A percentile compares a stretch with the other conserved stretches of the same genome.
phyloP scores from a whole-genome alignment of 306 rosid genomes.

The Coriaria nepalensis region DNA sequence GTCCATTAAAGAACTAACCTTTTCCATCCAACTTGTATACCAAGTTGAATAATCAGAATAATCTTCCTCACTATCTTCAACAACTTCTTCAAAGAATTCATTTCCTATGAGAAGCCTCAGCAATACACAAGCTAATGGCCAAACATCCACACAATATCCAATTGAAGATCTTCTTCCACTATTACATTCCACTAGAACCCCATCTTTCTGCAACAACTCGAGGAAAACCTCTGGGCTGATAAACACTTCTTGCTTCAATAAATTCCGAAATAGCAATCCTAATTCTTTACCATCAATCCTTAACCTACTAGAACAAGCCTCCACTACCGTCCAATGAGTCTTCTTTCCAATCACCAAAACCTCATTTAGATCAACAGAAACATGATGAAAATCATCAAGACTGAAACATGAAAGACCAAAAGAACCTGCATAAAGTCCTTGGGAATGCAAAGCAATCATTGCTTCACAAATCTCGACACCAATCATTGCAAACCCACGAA shows the following conservation, averaged over 20 bases:
- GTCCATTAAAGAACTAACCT: conserved; percentile 41
- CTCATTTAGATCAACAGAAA: conserved; percentile 49
- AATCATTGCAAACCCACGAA: conserved; percentile 32
- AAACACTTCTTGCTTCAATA: conserved; percentile 23
- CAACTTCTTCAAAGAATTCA: conserved; percentile 21
- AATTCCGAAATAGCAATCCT: conserved; percentile 19
- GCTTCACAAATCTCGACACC: conserved; percentile 50
- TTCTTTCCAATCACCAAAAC: conserved; percentile 44
- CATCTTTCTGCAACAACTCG: conserved; percentile 36
- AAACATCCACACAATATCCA: conserved; percentile 55
- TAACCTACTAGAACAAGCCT: conserved; percentile 16
- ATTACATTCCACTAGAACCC: conserved; percentile 21
- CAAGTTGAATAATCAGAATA: conserved; percentile 22
- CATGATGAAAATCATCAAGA: conserved; percentile 44
- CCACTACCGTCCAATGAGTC: conserved; percentile 17
- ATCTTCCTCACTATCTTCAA: conserved; percentile 20
- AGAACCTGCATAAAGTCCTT: conserved; percentile 47
- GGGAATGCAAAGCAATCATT: conserved; percentile 42
- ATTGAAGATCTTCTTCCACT: conserved; percentile 17
- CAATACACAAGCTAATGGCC: conserved; percentile 61
- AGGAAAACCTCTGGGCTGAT: conserved; percentile 56
- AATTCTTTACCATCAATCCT: conserved; percentile 11
- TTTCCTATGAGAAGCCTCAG: conserved; percentile 44
- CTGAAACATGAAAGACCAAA: conserved; percentile 46
- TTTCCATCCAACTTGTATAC: conserved; percentile 42